A percentile compares a stretch with the other conserved stretches of the same genome.
Conservation (phyloP, 2,329 filamentous ascomycete species). For the Aaosphaeria arxii region DNA sequence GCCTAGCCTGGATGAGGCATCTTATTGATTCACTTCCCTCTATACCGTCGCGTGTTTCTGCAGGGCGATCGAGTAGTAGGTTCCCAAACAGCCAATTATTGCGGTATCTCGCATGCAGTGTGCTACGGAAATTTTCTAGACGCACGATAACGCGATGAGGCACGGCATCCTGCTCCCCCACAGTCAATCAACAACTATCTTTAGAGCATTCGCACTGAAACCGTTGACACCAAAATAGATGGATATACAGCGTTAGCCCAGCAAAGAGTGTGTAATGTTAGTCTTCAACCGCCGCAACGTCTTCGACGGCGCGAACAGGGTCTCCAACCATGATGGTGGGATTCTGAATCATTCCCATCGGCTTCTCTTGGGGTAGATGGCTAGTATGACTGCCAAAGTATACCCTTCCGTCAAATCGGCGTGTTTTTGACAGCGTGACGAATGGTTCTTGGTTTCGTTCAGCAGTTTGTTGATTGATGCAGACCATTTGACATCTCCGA, state of each 20-base stretch:
- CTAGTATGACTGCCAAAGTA: slow-evolving; percentile 80
- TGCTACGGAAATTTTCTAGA: slow-evolving; percentile 22
- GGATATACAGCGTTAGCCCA: no score
- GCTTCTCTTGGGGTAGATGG: slow-evolving; percentile 28
- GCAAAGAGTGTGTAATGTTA: not conserved
- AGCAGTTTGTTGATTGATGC: slow-evolving; percentile 81
- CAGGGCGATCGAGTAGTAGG: slow-evolving; percentile 15
- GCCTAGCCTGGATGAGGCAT: slow-evolving; percentile 20
- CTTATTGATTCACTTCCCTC: slow-evolving; percentile 15
- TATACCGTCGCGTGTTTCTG: slow-evolving; percentile 15
- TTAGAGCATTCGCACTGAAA: no score
- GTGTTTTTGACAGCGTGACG: slow-evolving; percentile 80
- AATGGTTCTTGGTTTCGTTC: slow-evolving; percentile 81
- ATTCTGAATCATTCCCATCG: slow-evolving; percentile 18
- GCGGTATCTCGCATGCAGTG: slow-evolving; percentile 13
- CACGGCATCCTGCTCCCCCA: slow-evolving; percentile 6
- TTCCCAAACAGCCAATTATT: slow-evolving; percentile 20
- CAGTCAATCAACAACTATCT: slow-evolving; percentile 1
- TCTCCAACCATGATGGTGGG: slow-evolving; percentile 40
- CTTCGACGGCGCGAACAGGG: slow-evolving; percentile 25
- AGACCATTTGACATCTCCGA: slow-evolving; percentile 92
- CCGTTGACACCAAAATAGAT: no score
- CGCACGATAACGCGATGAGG: slow-evolving; percentile 8
- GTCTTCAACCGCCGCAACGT: slow-evolving; percentile 25
- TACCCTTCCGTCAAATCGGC: slow-evolving; percentile 78